Evolutionary conservation across 2,329 filamentous ascomycete genomes (phyloP).

Genomic region (Chrysoporthe puriensis): DNA sequence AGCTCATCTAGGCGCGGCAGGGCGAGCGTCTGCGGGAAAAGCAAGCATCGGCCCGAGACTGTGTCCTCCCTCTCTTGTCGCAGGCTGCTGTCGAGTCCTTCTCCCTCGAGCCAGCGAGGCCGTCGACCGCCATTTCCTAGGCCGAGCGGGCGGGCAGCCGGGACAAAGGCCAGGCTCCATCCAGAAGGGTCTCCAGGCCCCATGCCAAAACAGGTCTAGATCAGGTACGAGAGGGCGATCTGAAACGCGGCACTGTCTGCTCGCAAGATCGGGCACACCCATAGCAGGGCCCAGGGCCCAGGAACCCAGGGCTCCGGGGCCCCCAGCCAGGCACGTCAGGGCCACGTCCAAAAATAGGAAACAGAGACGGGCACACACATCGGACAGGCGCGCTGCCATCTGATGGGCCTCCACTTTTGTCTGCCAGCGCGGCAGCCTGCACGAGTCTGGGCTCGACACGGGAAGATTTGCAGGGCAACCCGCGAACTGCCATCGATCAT

Average conservation of each 20-base stretch:
- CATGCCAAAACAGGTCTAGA: constrained; percentile 33
- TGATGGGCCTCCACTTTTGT: neutral
- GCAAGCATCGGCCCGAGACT: too few species aligned
- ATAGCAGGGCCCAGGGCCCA: neutral
- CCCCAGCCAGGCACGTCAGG: neutral
- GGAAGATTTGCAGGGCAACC: neutral
- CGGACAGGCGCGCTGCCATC: neutral
- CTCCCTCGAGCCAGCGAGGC: neutral
- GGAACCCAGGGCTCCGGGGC: neutral
- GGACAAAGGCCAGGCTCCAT: constrained; percentile 5
- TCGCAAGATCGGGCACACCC: neutral
- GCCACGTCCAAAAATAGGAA: neutral
- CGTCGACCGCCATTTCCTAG: neutral
- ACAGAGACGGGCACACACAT: neutral
- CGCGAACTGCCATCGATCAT: neutral
- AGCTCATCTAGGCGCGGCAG: neutral
- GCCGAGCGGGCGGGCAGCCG: neutral
- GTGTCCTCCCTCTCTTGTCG: neutral
- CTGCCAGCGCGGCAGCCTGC: neutral
- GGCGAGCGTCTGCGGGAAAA: too few species aligned
- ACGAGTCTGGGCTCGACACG: neutral
- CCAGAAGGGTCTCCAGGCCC: neutral
- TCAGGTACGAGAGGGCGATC: constrained; percentile 29
- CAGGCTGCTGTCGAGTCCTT: neutral
- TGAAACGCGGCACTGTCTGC: constrained; percentile 29